Evolutionary conservation across 495 filamentous ascomycete genomes (phyloP), one percentile per base, ranked within the genome.

Genomic region (Emericellopsis terricola): DNA sequence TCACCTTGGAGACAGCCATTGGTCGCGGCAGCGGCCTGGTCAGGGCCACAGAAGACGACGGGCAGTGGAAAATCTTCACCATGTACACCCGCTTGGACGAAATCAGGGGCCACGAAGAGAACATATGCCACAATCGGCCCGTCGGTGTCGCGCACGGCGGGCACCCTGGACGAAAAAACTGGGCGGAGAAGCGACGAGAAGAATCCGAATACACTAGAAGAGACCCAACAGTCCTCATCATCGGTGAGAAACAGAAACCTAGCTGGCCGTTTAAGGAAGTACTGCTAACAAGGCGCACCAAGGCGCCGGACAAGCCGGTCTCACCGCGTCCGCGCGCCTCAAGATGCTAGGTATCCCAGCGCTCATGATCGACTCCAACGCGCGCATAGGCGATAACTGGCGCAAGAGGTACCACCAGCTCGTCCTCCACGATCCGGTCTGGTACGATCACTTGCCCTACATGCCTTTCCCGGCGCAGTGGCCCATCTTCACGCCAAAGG

Each of bases 361-460:
- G 0, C 56, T 89, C 17, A 48, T 80, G 16, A 66, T 86, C 39
- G 81, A 89, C 45, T 51, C 54, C 14, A 75, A 76, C 44, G 60
- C 65, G 9, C 48, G 65, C 11, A 56, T 86, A 8, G 81, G 81
- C 7, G 81, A 84, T 45, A 82, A 72, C 50, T 89, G 81, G 81
- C 62, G 79, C 15, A 68, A 65, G n/a, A 57, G 81, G 17, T 76
- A 76, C 42, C 52, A 60, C 34, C 55, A 62, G 20, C 57, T 70
- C 2, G 78, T 84, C 0, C 62, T 81, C 3, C 81, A 86, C 43
- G 79, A 85, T 39, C 73, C 78, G 0, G 71, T 85, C 3, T 78
- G 74, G 69, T 81, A 70, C 42, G 76, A 83, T 44, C 78, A 84
- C 44, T 47, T 84, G 49, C 75, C 80, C 1, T 85, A 83, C 50